Evolutionary conservation across 140 eudicot genomes (phyloP).

Genomic region (Cichorium intybus): DNA sequence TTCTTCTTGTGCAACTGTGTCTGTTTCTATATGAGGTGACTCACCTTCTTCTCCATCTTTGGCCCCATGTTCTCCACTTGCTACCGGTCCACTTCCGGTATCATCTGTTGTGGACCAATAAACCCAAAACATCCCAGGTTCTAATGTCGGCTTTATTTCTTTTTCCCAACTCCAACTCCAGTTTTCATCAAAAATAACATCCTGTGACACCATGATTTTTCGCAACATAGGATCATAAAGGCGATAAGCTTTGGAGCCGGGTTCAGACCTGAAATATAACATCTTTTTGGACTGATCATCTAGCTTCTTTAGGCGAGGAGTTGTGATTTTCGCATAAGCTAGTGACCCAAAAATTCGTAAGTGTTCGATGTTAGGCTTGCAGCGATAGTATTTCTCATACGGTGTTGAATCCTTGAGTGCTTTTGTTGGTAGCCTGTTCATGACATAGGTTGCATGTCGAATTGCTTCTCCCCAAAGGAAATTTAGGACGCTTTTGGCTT

Average conservation of each 20-base stretch:
- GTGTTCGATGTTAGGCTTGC: background rate
- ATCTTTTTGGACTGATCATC: background rate
- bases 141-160: background rate
- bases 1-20: too few species aligned
- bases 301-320: background rate
- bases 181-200: background rate
- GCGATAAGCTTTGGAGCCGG: background rate
- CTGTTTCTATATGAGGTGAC: too few species aligned
- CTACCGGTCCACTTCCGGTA: too few species aligned
- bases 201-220: background rate
- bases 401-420: background rate
- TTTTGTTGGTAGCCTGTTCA: background rate
- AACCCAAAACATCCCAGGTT: too few species aligned
- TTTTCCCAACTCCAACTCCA: background rate
- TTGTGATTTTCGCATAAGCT: background rate
- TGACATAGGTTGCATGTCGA: background rate
- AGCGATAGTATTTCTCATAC: background rate
- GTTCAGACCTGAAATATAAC: background rate
- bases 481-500: background rate
- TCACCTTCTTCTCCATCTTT: too few species aligned
- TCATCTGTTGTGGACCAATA: too few species aligned
- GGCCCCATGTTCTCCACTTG: too few species aligned
- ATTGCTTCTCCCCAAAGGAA: slow-evolving; percentile 2
- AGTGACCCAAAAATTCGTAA: background rate
- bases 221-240: background rate